Evolutionary conservation across 345 rosid genomes (phyloP), one percentile per base, ranked within the genome.

Genomic region (Eucalyptus marginata): DNA sequence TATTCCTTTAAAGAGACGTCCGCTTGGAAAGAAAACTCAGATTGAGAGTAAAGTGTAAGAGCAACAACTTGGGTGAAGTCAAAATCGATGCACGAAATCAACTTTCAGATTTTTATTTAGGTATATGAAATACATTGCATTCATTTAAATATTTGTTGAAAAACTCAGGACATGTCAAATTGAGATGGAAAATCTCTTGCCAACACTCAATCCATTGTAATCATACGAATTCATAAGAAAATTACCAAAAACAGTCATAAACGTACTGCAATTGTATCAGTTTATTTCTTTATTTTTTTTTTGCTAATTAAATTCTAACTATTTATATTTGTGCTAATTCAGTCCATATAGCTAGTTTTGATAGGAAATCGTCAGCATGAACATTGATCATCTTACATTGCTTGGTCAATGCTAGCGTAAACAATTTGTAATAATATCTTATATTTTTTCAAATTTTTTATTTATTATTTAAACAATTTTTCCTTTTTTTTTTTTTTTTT

Each of bases 381-480:
- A 24, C 3, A 24, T 24, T 0, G 0, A 0, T 1, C 24, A 1
- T 52, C 4, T 2, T 18, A 52, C 1, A 0, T 52, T 52, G 1
- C 5, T 3, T 0, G 0, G 3, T 4, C 1, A 0, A 3, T 56
- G 3, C 1, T 20, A 9, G 8, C 3, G 0, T 56, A 0, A 0
- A 56, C 0, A 4, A 56, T 24, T 24, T 24, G 17, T 17, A 22
- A 56, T 4, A 24, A 4, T 56, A 20, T 56, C 22, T 22, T 9
- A 56, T 56, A 24, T 24, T 56, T 1, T 56, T 56, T 56, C 0
- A 1, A 56, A 24, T 22, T 56, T 56, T 4, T 56, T 22, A 56
- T 56, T 24, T 56, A 22, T 56, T 18, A 18, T 52, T 7, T 52
- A 51, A 51, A 17, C 8, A 2, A 16, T 52, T 51, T 51, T 16